Percentiles rank a stretch among this genome's conserved stretches.
phyloP scores from a whole-genome alignment of 768 basidiomycete genomes.

The Amanita fuliginea region DNA sequence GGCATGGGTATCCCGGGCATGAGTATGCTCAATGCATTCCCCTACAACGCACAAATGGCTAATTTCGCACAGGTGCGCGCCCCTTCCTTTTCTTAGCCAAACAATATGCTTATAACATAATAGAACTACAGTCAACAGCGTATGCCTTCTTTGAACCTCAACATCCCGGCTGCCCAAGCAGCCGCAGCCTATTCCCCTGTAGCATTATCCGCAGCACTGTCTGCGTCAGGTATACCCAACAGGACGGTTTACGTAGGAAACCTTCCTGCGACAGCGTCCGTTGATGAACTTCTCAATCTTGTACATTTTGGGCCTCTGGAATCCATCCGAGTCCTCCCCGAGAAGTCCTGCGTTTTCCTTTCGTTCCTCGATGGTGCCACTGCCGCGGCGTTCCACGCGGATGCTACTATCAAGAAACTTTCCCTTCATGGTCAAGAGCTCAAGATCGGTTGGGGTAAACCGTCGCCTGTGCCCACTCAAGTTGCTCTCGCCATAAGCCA shows the following conservation, averaged over 20 bases:
- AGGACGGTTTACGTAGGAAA: constrained; percentile 98
- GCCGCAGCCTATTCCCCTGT: constrained; percentile 62
- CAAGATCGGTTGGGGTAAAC: constrained; percentile 98
- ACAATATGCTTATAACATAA: constrained; percentile 13
- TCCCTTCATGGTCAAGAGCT: constrained; percentile 91
- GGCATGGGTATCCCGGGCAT: constrained; percentile 73
- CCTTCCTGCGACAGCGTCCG: constrained; percentile 88
- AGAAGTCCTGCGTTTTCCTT: constrained; percentile 96
- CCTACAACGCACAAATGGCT: constrained; percentile 61
- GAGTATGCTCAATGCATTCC: constrained; percentile 62
- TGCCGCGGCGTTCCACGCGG: constrained; percentile 94
- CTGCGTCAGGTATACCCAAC: constrained; percentile 55
- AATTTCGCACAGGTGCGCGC: constrained; percentile 51
- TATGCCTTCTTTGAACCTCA: constrained; percentile 52
- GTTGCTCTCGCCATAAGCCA: constrained; percentile 84
- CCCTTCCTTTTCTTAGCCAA: background rate
- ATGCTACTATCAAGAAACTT: constrained; percentile 91
- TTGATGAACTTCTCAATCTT: constrained; percentile 95
- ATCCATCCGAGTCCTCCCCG: constrained; percentile 86
- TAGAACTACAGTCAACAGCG: constrained; percentile 45
- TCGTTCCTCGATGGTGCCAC: constrained; percentile 93
- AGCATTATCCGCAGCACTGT: constrained; percentile 56
- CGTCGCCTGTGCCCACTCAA: constrained; percentile 76
- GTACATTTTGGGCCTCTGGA: constrained; percentile 98
- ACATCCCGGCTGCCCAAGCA: constrained; percentile 55